Conservation (phyloP, 768 basidiomycete genomes). For the Phallus indusiatus region DNA sequence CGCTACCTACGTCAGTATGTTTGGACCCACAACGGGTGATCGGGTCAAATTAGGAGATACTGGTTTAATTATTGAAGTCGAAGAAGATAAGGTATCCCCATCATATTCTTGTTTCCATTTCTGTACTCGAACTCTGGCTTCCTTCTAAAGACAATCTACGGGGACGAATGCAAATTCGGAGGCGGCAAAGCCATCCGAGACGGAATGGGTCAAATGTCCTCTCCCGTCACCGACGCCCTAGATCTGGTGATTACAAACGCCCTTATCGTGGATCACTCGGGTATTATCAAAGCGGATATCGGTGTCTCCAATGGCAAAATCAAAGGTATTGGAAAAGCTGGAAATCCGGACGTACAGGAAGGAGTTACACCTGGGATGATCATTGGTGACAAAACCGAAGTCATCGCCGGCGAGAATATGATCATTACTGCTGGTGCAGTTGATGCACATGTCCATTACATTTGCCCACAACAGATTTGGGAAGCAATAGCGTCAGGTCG, state of each 20-base stretch:
- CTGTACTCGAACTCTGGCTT: not conserved
- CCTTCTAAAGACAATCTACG: conserved; percentile 61
- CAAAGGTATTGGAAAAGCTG: conserved; percentile 89
- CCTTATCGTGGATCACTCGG: conserved; percentile 88
- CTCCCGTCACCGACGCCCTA: conserved; percentile 54
- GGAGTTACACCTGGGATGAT: conserved; percentile 61
- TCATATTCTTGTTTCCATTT: not conserved
- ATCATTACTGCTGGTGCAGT: conserved; percentile 91
- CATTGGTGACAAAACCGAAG: conserved; percentile 89
- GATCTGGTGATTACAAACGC: conserved; percentile 96
- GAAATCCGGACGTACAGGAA: conserved; percentile 91
- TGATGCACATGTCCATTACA: conserved; percentile 90
- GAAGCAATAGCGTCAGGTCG: conserved; percentile 60
- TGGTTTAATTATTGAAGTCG: conserved; percentile 84
- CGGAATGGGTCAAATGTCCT: conserved; percentile 89
- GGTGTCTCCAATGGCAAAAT: conserved; percentile 81
- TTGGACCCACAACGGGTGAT: conserved; percentile 90
- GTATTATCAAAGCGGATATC: conserved; percentile 95
- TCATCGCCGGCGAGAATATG: conserved; percentile 90
- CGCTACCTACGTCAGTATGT: conserved; percentile 85
- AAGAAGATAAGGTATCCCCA: conserved; percentile 49
- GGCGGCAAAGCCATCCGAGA: conserved; percentile 92
- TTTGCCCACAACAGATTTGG: conserved; percentile 85
- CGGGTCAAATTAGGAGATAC: conserved; percentile 84
- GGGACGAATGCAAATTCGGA: conserved; percentile 97